Percentiles rank a stretch among this genome's conserved stretches.
Conservation (phyloP, 2,329 filamentous ascomycete genomes). For the Nannizziopsis barbatae region DNA sequence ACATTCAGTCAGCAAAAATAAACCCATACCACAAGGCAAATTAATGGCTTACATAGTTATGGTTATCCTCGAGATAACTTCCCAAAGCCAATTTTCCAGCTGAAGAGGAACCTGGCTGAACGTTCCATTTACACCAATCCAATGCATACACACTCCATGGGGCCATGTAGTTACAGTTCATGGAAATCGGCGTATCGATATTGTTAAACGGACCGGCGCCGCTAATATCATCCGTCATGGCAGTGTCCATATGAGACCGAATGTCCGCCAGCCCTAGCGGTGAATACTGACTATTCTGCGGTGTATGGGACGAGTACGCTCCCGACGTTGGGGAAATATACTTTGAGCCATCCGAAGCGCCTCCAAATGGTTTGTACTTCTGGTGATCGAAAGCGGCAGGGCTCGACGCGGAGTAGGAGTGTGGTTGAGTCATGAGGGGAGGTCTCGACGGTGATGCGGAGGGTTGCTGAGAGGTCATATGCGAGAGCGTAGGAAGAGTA, state of each 20-base stretch:
- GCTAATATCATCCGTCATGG: constrained; percentile 57
- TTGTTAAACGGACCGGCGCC: constrained; percentile 51
- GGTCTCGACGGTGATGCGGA: constrained; percentile 48
- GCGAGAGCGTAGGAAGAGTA: constrained; percentile 46
- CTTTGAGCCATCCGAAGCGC: constrained; percentile 57
- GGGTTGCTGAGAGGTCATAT: constrained; percentile 35
- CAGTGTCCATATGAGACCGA: constrained; percentile 71
- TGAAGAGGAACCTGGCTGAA: constrained; percentile 52
- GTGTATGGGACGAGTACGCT: constrained; percentile 40
- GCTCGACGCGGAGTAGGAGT: constrained; percentile 69
- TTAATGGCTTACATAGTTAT: constrained; percentile 66
- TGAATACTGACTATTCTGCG: constrained; percentile 59
- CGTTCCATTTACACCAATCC: constrained; percentile 98
- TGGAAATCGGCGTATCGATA: constrained; percentile 53
- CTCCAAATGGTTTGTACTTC: constrained; percentile 51
- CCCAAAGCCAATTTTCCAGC: constrained; percentile 89
- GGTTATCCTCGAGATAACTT: constrained; percentile 93
- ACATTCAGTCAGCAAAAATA: constrained; percentile 11
- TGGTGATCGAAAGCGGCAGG: constrained; percentile 53
- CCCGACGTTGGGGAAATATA: constrained; percentile 42
- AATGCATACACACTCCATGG: constrained; percentile 95
- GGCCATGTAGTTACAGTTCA: constrained; percentile 81
- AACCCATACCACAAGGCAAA: neutral
- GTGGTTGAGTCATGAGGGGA: constrained; percentile 52
- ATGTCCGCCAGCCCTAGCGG: constrained; percentile 88